Conservation (phyloP, 2,329 filamentous ascomycete genomes). For the Thielaviopsis ethacetica region DNA sequence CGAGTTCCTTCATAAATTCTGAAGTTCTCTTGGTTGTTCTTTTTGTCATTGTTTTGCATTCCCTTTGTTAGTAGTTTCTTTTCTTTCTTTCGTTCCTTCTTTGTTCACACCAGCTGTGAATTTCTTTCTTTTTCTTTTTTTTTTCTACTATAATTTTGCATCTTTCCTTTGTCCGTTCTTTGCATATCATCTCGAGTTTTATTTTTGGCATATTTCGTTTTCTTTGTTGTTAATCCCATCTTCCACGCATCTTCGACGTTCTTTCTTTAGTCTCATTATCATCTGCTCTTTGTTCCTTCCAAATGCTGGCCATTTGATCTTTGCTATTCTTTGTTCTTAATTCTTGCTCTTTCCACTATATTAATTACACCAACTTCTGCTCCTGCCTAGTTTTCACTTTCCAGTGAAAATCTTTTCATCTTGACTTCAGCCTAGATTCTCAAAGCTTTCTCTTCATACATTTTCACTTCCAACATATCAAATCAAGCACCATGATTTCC, state of each 20-base stretch:
- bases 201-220: neutral
- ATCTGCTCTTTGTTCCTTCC: neutral
- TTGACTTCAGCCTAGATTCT: neutral
- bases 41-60: neutral
- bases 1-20: neutral
- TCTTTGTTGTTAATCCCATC: neutral
- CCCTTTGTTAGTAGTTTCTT: neutral
- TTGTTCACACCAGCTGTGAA: neutral
- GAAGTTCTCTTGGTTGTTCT: neutral
- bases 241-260: neutral
- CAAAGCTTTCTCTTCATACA: neutral
- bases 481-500: neutral
- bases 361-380: neutral
- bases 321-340: neutral
- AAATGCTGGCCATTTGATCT: neutral
- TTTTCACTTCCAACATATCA: neutral
- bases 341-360: neutral
- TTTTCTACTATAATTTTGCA: no score
- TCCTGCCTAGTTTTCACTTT: neutral
- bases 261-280: no score
- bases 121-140: neutral
- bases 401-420: neutral
- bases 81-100: neutral
- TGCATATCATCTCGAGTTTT: neutral
- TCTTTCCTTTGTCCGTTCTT: neutral